Evolutionary conservation across 306 rosid genomes (phyloP).

Genomic region (Begonia fuchsioides): DNA sequence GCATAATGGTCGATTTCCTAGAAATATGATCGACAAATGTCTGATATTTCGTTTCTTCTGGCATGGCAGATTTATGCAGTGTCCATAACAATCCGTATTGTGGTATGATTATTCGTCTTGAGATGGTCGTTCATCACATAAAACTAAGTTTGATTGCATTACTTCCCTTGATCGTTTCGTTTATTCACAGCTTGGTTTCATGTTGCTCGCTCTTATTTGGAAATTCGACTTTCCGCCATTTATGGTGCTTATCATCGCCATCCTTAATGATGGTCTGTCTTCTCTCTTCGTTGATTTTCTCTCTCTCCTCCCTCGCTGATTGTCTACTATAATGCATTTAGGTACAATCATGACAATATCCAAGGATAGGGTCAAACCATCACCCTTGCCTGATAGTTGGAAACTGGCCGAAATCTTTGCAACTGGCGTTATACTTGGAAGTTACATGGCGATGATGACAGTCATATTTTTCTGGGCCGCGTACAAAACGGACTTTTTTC

Average conservation of each 20-base stretch:
- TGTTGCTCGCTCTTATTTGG: slow-evolving; percentile 95
- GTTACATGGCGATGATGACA: slow-evolving; percentile 97
- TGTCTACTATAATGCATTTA: slow-evolving; percentile 11
- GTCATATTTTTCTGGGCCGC: slow-evolving; percentile 98
- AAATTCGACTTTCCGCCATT: slow-evolving; percentile 93
- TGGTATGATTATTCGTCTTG: slow-evolving; percentile 41
- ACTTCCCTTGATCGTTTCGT: slow-evolving; percentile 1
- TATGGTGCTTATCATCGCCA: slow-evolving; percentile 95
- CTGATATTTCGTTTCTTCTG: background rate
- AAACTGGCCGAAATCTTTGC: slow-evolving; percentile 87
- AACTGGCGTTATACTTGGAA: slow-evolving; percentile 81
- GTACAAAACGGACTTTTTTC: slow-evolving; percentile 84
- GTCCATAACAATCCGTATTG: slow-evolving; percentile 94
- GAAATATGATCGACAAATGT: background rate
- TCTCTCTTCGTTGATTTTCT: slow-evolving; percentile 8
- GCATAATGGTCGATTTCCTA: slow-evolving; percentile 3
- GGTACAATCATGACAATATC: slow-evolving; percentile 98
- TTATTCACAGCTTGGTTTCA: slow-evolving; percentile 84
- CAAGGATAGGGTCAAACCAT: slow-evolving; percentile 91
- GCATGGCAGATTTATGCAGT: slow-evolving; percentile 85
- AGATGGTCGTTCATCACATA: background rate
- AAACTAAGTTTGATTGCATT: no score
- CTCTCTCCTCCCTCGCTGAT: background rate
- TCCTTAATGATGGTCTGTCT: slow-evolving; percentile 84
- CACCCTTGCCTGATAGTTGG: slow-evolving; percentile 99